These are phyloP conservation scores for Hymenotorrendiella dingleyae DNA, from an alignment of 2,329 filamentous ascomycete genomes.

Conservation along the genomic window DNA sequence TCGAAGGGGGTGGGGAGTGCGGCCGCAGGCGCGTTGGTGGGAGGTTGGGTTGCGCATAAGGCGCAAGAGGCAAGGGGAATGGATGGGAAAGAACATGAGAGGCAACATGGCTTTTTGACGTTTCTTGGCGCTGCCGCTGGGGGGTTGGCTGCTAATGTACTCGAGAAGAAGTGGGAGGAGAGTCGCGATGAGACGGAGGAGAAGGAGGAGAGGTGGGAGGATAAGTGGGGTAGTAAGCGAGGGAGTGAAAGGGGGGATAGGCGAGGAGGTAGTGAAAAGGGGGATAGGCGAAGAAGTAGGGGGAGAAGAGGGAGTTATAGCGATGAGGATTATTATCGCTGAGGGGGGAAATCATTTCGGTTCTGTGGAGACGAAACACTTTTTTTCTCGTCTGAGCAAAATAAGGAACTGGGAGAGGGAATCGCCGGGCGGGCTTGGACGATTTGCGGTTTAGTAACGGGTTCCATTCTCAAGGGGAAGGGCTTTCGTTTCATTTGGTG, in stretches of 20 bases:
- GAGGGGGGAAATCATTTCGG: too few species aligned
- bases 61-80: conserved; percentile 16
- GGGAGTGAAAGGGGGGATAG: conserved; percentile 4
- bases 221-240: conserved; percentile 7
- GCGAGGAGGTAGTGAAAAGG: neutral
- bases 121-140: conserved; percentile 25
- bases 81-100: conserved; percentile 8
- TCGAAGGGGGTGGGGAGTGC: conserved; percentile 16
- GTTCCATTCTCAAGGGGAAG: too few species aligned
- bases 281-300: neutral
- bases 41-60: conserved; percentile 24
- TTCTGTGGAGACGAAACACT: too few species aligned
- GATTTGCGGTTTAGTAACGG: too few species aligned
- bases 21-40: conserved; percentile 22
- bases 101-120: conserved; percentile 16
- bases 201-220: conserved; percentile 15
- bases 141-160: conserved; percentile 23
- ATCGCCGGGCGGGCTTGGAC: too few species aligned
- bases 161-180: conserved; percentile 21
- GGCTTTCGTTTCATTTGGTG: too few species aligned
- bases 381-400: too few species aligned
- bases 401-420: too few species aligned
- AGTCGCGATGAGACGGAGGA: conserved; percentile 11
- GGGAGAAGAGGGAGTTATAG: conserved; percentile 5
- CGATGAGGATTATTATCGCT: conserved; percentile 2